A percentile compares a stretch with the other conserved stretches of the same genome.
Conservation (phyloP, 768 basidiomycete species). For the Phlebiopsis flavidoalba region DNA sequence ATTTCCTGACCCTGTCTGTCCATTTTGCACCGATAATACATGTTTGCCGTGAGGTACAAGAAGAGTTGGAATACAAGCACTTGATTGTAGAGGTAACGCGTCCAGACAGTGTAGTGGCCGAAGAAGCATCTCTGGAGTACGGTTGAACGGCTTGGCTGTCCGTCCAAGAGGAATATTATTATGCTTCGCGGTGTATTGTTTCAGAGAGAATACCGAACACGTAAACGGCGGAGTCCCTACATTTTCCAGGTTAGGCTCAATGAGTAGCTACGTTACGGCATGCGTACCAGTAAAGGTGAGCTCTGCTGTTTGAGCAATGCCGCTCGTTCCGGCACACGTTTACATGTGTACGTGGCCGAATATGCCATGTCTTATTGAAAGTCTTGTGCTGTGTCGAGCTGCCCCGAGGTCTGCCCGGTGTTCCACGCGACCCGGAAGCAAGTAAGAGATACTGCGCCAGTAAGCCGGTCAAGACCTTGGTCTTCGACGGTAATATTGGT, state of each 20-base stretch:
- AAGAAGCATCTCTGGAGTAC: not conserved
- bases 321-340: not conserved
- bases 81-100: not conserved
- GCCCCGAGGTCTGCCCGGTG: too few relatives aligned
- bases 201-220: not conserved
- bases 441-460: not conserved
- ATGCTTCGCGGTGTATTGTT: not conserved
- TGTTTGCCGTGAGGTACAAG: not conserved
- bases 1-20: not conserved
- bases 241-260: not conserved
- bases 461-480: not conserved
- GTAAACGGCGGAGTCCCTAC: not conserved
- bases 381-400: not conserved
- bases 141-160: not conserved
- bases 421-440: too few relatives aligned
- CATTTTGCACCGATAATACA: not conserved
- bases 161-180: not conserved
- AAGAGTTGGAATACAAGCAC: not conserved
- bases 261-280: not conserved
- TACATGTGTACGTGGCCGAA: not conserved
- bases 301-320: not conserved
- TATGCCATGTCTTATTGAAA: not conserved
- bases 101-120: too few relatives aligned
- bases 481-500: not conserved
- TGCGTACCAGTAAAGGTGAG: not conserved